Evolutionary conservation across 2,329 filamentous ascomycete species (phyloP).

Genomic region (Calonectria naviculata): DNA sequence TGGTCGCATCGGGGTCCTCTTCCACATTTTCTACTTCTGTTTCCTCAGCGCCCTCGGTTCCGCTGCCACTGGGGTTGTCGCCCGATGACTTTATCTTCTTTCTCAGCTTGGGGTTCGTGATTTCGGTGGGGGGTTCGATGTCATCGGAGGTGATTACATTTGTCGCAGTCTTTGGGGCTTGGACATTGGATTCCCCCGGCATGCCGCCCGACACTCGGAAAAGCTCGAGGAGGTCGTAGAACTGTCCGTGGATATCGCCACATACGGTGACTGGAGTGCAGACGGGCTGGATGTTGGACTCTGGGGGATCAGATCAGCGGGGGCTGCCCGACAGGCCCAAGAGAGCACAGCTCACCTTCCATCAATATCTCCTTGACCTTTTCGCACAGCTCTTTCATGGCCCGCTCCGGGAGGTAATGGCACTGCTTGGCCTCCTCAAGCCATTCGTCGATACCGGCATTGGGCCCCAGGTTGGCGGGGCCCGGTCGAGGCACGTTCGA

Average conservation of each 20-base stretch:
- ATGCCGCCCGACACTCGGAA: constrained; percentile 97
- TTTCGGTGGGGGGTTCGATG: constrained; percentile 89
- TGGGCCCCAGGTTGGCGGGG: constrained; percentile 84
- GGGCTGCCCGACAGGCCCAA: background rate
- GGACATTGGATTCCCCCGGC: constrained; percentile 82
- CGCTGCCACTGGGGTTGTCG: constrained; percentile 58
- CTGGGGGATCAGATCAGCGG: constrained; percentile 56
- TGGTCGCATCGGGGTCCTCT: constrained; percentile 44
- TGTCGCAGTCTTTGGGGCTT: constrained; percentile 75
- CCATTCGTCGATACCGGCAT: constrained; percentile 95
- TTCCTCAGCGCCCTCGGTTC: constrained; percentile 61
- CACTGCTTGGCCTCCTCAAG: constrained; percentile 96
- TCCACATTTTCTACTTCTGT: constrained; percentile 55
- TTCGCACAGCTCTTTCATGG: constrained; percentile 99
- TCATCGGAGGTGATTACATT: constrained; percentile 89
- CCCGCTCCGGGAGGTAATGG: constrained; percentile 93
- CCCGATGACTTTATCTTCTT: constrained; percentile 77
- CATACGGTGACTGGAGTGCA: constrained; percentile 96
- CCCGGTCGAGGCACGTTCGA: constrained; percentile 83
- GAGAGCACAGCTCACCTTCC: constrained; percentile 74
- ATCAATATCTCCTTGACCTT: constrained; percentile 99
- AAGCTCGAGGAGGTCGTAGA: constrained; percentile 96
- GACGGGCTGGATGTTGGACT: constrained; percentile 99
- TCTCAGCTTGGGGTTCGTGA: constrained; percentile 87
- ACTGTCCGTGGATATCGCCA: constrained; percentile 98